These are phyloP conservation scores for Neltuma alba DNA, from an alignment of 306 rosid genomes.

Conservation along the genomic window DNA sequence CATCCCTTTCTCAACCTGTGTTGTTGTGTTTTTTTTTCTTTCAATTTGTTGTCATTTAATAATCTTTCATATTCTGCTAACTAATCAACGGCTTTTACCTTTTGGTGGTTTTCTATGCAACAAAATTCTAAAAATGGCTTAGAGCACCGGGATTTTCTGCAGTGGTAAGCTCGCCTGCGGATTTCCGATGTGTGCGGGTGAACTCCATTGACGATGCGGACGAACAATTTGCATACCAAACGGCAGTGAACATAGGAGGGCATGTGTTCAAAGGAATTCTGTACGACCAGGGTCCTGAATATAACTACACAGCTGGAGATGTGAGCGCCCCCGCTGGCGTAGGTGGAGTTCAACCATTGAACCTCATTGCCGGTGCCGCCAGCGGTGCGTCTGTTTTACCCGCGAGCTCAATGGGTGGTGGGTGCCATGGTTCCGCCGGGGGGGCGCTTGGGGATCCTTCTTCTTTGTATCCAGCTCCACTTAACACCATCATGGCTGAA, in stretches of 20 bases:
- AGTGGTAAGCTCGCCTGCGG: conserved; percentile 34
- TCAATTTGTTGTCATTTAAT: background rate
- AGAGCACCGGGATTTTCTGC: conserved; percentile 70
- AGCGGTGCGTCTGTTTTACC: conserved; percentile 9
- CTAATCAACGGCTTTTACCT: background rate
- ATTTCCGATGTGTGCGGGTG: too few species aligned
- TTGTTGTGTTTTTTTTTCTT: background rate
- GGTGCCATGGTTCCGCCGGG: conserved; percentile 42
- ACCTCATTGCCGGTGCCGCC: conserved; percentile 47
- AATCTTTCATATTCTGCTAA: background rate
- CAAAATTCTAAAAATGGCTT: conserved; percentile 40
- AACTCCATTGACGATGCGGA: too few species aligned
- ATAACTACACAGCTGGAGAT: conserved; percentile 46
- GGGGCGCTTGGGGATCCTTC: conserved; percentile 59
- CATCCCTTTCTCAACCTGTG: conserved; percentile 31
- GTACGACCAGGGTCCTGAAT: conserved; percentile 77
- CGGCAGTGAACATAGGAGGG: conserved; percentile 79
- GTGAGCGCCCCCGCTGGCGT: conserved; percentile 56
- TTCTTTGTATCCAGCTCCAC: conserved; percentile 63
- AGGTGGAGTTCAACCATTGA: conserved; percentile 58
- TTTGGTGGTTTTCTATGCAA: background rate
- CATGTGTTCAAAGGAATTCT: conserved; percentile 90
- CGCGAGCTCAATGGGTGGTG: background rate
- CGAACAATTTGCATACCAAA: too few species aligned
- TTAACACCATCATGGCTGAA: conserved; percentile 67